phyloP scores from a whole-genome alignment of 257 asterid genomes.

The Solanum neorickii region DNA sequence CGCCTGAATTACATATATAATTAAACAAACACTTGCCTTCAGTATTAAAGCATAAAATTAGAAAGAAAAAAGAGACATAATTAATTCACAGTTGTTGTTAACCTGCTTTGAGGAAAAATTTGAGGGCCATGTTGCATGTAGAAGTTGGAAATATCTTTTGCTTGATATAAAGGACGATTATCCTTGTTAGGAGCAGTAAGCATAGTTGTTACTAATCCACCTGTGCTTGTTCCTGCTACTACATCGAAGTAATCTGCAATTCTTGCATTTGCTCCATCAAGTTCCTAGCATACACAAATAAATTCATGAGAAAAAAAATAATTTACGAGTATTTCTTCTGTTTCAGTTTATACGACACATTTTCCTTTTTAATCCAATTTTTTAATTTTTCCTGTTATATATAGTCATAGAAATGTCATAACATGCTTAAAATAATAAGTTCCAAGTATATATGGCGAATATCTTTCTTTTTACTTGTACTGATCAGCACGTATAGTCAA shows the following conservation, averaged over 20 bases:
- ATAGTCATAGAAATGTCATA: not conserved
- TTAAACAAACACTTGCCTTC: not conserved
- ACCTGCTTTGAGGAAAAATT: conserved; percentile 43
- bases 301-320: not conserved
- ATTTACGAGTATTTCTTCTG: not conserved
- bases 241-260: conserved; percentile 73
- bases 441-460: not conserved
- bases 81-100: not conserved
- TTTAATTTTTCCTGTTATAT: too few species aligned
- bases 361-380: not conserved
- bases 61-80: not conserved
- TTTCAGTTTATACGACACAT: not conserved
- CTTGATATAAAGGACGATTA: conserved; percentile 47
- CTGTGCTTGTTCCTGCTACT: conserved; percentile 69
- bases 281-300: conserved; percentile 14
- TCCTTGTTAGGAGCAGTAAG: conserved; percentile 45
- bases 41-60: not conserved
- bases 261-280: conserved; percentile 69
- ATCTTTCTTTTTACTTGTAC: not conserved
- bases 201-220: conserved; percentile 59
- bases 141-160: conserved; percentile 44
- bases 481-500: not conserved
- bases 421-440: not conserved
- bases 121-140: conserved; percentile 46
- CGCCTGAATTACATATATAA: conserved; percentile 14